Evolutionary conservation across 78 protist species (phyloP).

Genomic region (Cyanophora paradoxa): DNA sequence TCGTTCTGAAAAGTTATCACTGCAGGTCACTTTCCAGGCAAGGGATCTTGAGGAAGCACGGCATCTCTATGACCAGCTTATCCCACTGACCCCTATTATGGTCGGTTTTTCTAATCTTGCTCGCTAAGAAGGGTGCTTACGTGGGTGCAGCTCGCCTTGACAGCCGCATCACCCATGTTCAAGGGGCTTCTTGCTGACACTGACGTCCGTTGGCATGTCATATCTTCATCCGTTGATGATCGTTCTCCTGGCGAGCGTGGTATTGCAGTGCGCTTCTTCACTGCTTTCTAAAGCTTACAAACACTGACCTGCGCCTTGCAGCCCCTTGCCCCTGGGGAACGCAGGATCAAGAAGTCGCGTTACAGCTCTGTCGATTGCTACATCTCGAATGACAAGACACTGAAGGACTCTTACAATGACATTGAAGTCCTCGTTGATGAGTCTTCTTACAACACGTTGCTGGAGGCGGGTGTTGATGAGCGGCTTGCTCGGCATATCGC

Average conservation of each 20-base stretch:
- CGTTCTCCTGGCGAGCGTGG: constrained; percentile 75
- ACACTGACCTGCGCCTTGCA: background rate
- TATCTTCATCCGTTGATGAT: constrained; percentile 87
- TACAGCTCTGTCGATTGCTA: constrained; percentile 6
- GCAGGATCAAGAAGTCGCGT: constrained; percentile 10
- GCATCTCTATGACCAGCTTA: constrained; percentile 81
- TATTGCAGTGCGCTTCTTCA: background rate
- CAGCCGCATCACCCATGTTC: constrained; percentile 79
- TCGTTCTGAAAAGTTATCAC: no score
- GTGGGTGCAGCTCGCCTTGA: background rate
- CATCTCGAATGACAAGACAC: constrained; percentile 50
- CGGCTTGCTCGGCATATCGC: constrained; percentile 78
- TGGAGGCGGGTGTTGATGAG: constrained; percentile 60
- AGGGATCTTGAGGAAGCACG: constrained; percentile 73
- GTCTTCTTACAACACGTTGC: no score
- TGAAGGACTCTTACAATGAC: constrained; percentile 29
- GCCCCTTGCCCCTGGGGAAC: background rate
- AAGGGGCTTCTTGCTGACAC: constrained; percentile 81
- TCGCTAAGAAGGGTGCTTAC: no score
- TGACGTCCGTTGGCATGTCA: constrained; percentile 85
- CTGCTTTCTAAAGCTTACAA: background rate
- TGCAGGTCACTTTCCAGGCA: constrained; percentile 77
- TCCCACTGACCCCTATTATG: constrained; percentile 34
- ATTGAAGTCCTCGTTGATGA: no score
- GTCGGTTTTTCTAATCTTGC: background rate